These are phyloP conservation scores for Yamadazyma aaseri DNA, from an alignment of 1,139 yeast species.

Conservation along the genomic window DNA sequence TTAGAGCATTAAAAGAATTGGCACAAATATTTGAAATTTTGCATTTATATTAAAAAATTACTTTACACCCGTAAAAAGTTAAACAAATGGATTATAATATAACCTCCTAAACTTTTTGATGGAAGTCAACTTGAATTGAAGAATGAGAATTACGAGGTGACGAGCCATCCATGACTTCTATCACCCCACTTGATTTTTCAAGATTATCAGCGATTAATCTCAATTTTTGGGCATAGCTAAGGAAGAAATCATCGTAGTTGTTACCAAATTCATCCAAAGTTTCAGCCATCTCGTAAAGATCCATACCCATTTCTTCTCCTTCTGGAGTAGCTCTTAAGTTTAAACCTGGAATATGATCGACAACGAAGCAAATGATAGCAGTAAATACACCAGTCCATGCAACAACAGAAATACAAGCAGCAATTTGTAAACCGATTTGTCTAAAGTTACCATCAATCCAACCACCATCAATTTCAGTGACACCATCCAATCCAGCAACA, in stretches of 20 bases:
- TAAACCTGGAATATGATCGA: conserved; percentile 82
- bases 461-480: conserved; percentile 69
- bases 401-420: conserved; percentile 73
- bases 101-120: conserved; percentile 15
- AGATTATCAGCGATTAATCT: conserved; percentile 16
- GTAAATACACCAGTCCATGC: conserved; percentile 83
- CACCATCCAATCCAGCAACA: conserved; percentile 73
- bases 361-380: conserved; percentile 59
- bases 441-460: conserved; percentile 90
- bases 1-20: no score
- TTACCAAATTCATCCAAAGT: conserved; percentile 29
- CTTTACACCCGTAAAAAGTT: no score
- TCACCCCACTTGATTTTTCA: conserved; percentile 13
- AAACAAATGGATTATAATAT: background rate
- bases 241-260: conserved; percentile 22
- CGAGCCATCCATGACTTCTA: conserved; percentile 20
- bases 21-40: no score
- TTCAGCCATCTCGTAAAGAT: conserved; percentile 32
- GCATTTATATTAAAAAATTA: no score
- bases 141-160: conserved; percentile 15
- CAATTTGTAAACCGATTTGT: conserved; percentile 92
- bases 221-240: conserved; percentile 18
- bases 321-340: conserved; percentile 72
- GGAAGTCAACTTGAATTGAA: conserved; percentile 12
- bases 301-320: conserved; percentile 80